These are phyloP conservation scores for Uronychia binucleata DNA, from an alignment of 73 alveolate genomes.

Conservation along the genomic window DNA sequence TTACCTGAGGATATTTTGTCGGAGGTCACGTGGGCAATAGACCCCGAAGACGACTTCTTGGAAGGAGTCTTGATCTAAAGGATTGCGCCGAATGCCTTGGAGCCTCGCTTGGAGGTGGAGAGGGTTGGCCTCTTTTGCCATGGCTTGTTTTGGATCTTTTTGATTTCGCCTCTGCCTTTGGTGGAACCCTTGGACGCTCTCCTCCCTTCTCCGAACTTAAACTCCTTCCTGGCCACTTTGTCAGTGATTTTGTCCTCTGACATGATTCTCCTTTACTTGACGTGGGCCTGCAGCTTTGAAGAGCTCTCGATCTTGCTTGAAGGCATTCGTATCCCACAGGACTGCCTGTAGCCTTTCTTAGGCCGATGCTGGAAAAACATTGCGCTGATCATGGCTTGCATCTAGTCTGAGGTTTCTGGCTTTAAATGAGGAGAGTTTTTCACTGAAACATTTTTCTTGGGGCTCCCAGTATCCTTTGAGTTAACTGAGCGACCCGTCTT, in stretches of 20 bases:
- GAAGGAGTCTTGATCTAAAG: background rate
- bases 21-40: background rate
- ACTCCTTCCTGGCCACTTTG: background rate
- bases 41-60: background rate
- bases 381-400: conserved; percentile 85
- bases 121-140: background rate
- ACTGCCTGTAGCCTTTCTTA: conserved; percentile 55
- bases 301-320: conserved; percentile 47
- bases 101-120: background rate
- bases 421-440: conserved; percentile 74
- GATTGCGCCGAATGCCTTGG: background rate
- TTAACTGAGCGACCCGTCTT: background rate
- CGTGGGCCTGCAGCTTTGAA: conserved; percentile 6
- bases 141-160: background rate
- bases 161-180: background rate
- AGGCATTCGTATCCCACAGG: conserved; percentile 60
- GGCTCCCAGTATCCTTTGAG: conserved; percentile 17
- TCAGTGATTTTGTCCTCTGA: background rate
- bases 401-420: conserved; percentile 55
- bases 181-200: background rate
- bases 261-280: background rate
- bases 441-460: conserved; percentile 37
- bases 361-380: conserved; percentile 74
- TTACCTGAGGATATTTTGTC: background rate
- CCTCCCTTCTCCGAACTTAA: background rate